Percentiles rank a stretch among this genome's conserved stretches.
Evolutionary conservation across 2,329 filamentous ascomycete genomes (phyloP).

Genomic region (Curvularia hawaiiensis): DNA sequence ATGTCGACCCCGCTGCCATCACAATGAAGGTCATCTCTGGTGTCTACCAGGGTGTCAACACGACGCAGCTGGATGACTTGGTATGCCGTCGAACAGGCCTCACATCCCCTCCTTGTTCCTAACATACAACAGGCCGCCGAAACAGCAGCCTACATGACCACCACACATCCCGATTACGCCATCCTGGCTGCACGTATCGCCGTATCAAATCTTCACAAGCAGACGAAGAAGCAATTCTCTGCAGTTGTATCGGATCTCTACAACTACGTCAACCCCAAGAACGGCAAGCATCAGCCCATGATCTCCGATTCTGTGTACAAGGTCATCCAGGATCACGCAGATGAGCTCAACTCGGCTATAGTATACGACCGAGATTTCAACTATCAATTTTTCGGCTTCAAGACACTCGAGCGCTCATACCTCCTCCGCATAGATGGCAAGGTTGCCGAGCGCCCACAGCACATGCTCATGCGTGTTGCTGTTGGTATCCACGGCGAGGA

Average conservation of each 20-base stretch:
- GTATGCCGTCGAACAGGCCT: conserved; percentile 60
- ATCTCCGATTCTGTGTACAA: conserved; percentile 91
- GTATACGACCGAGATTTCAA: conserved; percentile 99
- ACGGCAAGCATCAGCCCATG: conserved; percentile 83
- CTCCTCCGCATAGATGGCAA: conserved; percentile 94
- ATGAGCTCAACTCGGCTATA: conserved; percentile 97
- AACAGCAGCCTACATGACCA: conserved; percentile 99
- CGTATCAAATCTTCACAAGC: conserved; percentile 99
- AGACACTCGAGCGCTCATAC: conserved; percentile 97
- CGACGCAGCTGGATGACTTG: conserved; percentile 93
- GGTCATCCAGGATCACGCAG: conserved; percentile 92
- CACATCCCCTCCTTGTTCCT: conserved; percentile 25
- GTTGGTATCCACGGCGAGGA: conserved; percentile 96
- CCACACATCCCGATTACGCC: conserved; percentile 98
- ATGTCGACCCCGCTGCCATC: conserved; percentile 97
- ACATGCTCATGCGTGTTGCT: conserved; percentile 99
- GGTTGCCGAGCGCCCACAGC: conserved; percentile 95
- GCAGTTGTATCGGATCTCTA: conserved; percentile 91
- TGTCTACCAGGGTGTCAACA: conserved; percentile 98
- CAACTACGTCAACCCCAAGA: conserved; percentile 96
- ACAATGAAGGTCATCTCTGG: conserved; percentile 99
- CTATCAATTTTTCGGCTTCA: conserved; percentile 99
- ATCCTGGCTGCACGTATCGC: conserved; percentile 98
- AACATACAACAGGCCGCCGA: conserved; percentile 76
- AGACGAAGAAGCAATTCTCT: conserved; percentile 99